Evolutionary conservation across 805 yeast genomes (phyloP), one percentile per base, ranked within the genome.

Genomic region (Candida germanica): DNA sequence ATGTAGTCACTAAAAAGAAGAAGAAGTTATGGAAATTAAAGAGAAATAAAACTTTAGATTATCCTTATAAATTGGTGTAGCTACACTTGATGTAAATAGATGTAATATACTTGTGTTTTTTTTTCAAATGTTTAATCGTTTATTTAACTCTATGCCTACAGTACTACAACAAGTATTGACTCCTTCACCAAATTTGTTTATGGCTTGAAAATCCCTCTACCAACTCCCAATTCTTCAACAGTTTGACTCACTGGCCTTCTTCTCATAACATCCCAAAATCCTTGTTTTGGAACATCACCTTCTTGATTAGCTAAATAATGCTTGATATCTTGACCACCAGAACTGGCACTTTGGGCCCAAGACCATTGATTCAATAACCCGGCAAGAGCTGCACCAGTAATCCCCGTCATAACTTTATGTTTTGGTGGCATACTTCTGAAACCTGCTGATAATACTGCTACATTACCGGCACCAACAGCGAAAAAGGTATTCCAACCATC

Each of bases 21-120:
- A 84, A 83, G 77, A 87, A 83, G 69, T 76, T 87, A 40, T 91
- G 98, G 98, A 82, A 86, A 57, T 54, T 67, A 49, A 79, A 95
- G 57, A 85, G 83, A 53, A 93, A 80, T 52, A 82, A 85, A 46
- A 67, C 72, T 12, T 79, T 88, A 43, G 95, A 86, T 46, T 89
- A 89, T 56, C 98, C 98, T 4, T 91, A 80, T 60, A 85, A 81
- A 50, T 38, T 44, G 8, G 36, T 39, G 22, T 46, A 46, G 31
- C 19, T 29, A 12, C 6, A 7, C 23, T 20, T 6, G 6, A 20
- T 26, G 33, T 34, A 30, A 29, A 26, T 30, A 36, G 29, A n/a
- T 10, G 11, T 11, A 18, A 16, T 29, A n/a, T n/a, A n/a, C n/a
- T n/a, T n/a, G n/a, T n/a, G n/a, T n/a, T n/a, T n/a, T n/a, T n/a